Base-by-base conservation (phyloP, 257 asterid genomes). In the Linaria vulgaris region DNA sequence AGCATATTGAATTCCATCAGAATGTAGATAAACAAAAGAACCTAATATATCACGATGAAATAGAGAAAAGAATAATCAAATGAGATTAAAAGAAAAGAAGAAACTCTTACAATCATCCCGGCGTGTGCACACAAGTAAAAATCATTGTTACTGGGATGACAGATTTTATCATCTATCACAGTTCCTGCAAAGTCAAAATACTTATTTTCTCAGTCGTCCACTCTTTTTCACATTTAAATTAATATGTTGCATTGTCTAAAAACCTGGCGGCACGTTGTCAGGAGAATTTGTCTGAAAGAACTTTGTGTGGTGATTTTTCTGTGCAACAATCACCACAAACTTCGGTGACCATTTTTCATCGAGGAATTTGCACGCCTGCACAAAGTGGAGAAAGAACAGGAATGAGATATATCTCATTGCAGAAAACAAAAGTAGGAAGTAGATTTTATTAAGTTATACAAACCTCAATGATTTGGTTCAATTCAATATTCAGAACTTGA, bases 91-190 rank as follows among this genome's bases (percentile, higher is more conserved):
- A 56, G 38, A 66, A 23, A 23, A 56, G 17, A 45, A 17, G 37
- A 24, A 25, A 31, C 15, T 63, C 92, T 74, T 74, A 88, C 97
- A 25, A 88, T 88, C 94, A 85, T 87, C 17, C 95, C 97, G 0
- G 94, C 95, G 17, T 92, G 97, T 11, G 97, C 95, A 55, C 98
- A 92, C 72, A 88, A 21, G 78, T 89, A 92, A 59, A 92, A 92
- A 63, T 92, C 99, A 15, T 89, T 56, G 85, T 92, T 92, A 77
- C 79, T 78, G 0, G 96, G 99, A 68, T 92, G 97, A 66, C 95
- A 86, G 12, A 92, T 80, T 76, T 80, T 79, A 37, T 80, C 85
- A 68, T 92, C 98, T n/a, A 92, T 87, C 5, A 88, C 62, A 0
- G 97, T 92, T 52, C 97, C 98, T 92, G 86, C 54, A 76, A 43